Evolutionary conservation across 1,284 basidiomycete species (phyloP).

Genomic region (Cryptococcus deneoformans): DNA sequence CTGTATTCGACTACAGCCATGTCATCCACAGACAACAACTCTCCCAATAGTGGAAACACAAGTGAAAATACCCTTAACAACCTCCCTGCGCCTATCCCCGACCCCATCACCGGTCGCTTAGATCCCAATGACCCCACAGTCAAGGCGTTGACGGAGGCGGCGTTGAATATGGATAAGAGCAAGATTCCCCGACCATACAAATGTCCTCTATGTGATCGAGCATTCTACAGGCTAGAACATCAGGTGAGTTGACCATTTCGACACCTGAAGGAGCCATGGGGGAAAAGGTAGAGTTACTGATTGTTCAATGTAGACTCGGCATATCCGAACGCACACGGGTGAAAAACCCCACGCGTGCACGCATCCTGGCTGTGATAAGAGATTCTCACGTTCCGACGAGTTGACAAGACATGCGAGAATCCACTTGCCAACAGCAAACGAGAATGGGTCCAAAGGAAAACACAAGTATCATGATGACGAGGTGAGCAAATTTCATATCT

Average conservation of each 20-base stretch:
- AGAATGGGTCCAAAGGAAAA: conserved; percentile 35
- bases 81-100: conserved; percentile 33
- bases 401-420: conserved; percentile 94
- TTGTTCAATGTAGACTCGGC: conserved; percentile 69
- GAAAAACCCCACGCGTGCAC: conserved; percentile 96
- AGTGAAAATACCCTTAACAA: conserved; percentile 10
- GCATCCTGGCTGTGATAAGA: conserved; percentile 94
- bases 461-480: conserved; percentile 33
- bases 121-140: conserved; percentile 52
- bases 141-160: conserved; percentile 50
- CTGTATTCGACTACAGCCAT: no score
- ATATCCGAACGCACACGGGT: conserved; percentile 97
- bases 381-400: conserved; percentile 96
- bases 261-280: not conserved
- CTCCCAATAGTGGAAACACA: not conserved
- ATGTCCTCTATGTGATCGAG: conserved; percentile 86
- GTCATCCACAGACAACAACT: no score
- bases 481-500: conserved; percentile 21
- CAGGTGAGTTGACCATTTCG: conserved; percentile 58
- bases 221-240: conserved; percentile 88
- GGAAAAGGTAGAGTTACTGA: conserved; percentile 3
- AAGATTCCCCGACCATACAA: conserved; percentile 81
- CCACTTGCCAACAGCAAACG: conserved; percentile 57
- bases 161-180: conserved; percentile 52
- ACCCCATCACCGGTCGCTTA: conserved; percentile 50